A percentile compares a stretch with the other conserved stretches of the same genome.
phyloP scores from a whole-genome alignment of 2,329 filamentous ascomycete species.

The Dactylellina haptotyla region DNA sequence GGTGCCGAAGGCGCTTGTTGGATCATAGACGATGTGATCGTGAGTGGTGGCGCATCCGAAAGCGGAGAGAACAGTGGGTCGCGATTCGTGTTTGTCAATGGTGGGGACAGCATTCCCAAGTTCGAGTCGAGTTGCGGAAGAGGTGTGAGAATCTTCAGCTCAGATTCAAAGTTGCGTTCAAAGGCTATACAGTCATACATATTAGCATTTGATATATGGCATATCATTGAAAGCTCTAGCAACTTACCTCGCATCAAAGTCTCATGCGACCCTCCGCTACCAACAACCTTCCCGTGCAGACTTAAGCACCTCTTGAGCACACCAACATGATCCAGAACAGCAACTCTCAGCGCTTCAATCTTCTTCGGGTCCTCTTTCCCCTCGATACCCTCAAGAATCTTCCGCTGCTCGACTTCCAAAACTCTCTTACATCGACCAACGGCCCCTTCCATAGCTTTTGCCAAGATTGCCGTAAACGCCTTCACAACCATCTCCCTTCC shows the following conservation, averaged over 20 bases:
- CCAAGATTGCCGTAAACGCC: conserved; percentile 40
- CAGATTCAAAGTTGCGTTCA: conserved; percentile 71
- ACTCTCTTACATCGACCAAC: conserved; percentile 58
- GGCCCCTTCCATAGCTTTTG: conserved; percentile 58
- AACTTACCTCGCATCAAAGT: conserved; percentile 73
- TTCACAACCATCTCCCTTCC: conserved; percentile 49
- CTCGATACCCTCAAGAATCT: conserved; percentile 64
- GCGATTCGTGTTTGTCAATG: conserved; percentile 45
- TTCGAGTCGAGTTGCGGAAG: conserved; percentile 62
- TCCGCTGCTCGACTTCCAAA: conserved; percentile 62
- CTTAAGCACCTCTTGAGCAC: conserved; percentile 83
- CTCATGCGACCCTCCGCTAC: conserved; percentile 67
- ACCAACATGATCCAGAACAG: conserved; percentile 87
- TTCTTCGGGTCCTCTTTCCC: conserved; percentile 67
- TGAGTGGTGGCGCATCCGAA: conserved; percentile 44
- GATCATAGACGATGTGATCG: conserved; percentile 51
- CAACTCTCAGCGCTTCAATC: conserved; percentile 82
- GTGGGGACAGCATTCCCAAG: conserved; percentile 60
- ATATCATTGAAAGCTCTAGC: conserved; percentile 27
- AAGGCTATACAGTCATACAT: conserved; percentile 65
- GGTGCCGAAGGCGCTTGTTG: conserved; percentile 48
- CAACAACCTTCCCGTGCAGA: conserved; percentile 72
- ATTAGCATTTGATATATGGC: conserved; percentile 39
- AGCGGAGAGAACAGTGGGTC: conserved; percentile 42
- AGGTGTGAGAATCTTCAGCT: conserved; percentile 73